Percentiles rank a stretch among this genome's conserved stretches.
These are phyloP conservation scores for Croton setiger DNA, from an alignment of 441 rosid species.

Conservation along the genomic window DNA sequence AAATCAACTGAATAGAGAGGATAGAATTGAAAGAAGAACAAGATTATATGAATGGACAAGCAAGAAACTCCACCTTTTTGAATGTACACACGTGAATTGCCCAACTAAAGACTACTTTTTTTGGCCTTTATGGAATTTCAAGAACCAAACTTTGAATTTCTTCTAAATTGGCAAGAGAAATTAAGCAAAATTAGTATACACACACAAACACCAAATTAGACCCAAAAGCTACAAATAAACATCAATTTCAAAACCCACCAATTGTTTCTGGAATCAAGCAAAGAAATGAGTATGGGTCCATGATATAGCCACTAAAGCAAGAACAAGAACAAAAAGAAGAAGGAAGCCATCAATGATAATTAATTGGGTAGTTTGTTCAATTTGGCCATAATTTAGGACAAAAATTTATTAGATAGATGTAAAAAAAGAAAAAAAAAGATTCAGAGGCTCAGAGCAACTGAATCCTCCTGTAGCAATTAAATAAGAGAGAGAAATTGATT, in stretches of 20 bases:
- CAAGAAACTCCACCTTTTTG: neutral
- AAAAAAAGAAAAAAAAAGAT: neutral
- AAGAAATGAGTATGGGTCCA: slow-evolving; percentile 13
- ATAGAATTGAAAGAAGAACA: neutral
- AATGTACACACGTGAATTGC: neutral
- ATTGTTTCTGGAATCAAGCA: neutral
- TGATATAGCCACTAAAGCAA: neutral
- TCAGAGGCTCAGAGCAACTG: slow-evolving; percentile 7
- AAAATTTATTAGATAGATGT: slow-evolving; percentile 16
- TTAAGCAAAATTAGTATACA: neutral
- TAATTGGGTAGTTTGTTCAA: slow-evolving; percentile 1
- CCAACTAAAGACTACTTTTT: neutral
- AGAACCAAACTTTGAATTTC: neutral
- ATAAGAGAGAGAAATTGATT: neutral
- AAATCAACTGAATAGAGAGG: neutral
- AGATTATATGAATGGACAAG: too few species aligned
- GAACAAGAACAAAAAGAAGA: neutral
- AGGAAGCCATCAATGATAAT: neutral
- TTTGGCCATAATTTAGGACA: slow-evolving; percentile 5
- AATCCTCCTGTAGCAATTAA: slow-evolving; percentile 9
- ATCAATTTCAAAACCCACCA: neutral
- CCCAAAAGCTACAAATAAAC: neutral
- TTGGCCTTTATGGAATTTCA: neutral
- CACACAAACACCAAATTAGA: neutral
- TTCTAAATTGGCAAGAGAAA: slow-evolving; percentile 6